A percentile compares a stretch with the other conserved stretches of the same genome.
Conservation (phyloP, 257 asterid genomes). For the Nicotiana attenuata region DNA sequence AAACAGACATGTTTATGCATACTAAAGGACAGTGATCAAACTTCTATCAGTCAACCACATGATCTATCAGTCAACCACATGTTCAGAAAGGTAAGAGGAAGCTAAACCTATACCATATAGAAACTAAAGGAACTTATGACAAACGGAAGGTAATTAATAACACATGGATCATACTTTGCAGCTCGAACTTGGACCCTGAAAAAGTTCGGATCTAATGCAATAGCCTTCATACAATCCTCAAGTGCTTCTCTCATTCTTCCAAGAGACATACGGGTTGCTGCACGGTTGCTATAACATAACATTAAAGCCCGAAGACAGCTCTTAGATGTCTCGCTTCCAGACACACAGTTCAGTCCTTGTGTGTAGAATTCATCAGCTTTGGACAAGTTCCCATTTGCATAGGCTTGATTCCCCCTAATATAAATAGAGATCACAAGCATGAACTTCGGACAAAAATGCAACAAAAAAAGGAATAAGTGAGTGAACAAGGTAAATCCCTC, state of each 20-base stretch:
- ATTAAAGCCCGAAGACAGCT: slow-evolving; percentile 71
- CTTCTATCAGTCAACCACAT: background rate
- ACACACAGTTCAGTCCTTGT: slow-evolving; percentile 64
- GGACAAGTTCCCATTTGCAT: slow-evolving; percentile 68
- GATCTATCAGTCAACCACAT: background rate
- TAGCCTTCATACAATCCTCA: slow-evolving; percentile 81
- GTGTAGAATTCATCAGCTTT: slow-evolving; percentile 91
- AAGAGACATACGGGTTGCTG: slow-evolving; percentile 91
- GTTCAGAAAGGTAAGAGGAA: slow-evolving; percentile 6
- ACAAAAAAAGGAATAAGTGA: background rate
- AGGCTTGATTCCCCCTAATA: slow-evolving; percentile 96
- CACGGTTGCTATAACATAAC: slow-evolving; percentile 97
- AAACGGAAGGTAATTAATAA: background rate
- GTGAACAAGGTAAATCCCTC: background rate
- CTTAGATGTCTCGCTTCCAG: slow-evolving; percentile 62
- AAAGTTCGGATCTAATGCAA: slow-evolving; percentile 74
- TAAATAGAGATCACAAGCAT: slow-evolving; percentile 30
- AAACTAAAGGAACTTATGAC: background rate
- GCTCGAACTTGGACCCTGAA: slow-evolving; percentile 85
- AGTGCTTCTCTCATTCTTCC: slow-evolving; percentile 87
- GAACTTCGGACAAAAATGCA: slow-evolving; percentile 1
- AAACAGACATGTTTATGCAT: background rate
- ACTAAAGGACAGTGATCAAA: background rate
- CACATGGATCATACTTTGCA: slow-evolving; percentile 62
- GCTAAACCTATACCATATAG: background rate